Conservation (phyloP, 2,329 filamentous ascomycete genomes). For the Microcera coccophila region DNA sequence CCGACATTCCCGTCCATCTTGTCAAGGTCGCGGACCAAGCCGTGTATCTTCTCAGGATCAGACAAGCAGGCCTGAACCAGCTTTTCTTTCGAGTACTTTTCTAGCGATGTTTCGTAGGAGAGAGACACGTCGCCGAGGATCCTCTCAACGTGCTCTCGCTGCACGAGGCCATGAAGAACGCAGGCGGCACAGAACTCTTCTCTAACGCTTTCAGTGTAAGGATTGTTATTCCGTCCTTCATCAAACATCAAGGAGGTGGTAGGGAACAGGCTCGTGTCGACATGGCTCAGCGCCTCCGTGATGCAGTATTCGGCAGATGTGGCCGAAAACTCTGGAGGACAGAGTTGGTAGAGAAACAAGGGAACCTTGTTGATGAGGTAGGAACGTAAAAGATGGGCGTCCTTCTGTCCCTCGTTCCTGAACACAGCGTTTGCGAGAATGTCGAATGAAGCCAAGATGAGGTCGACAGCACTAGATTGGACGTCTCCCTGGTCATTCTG, state of each 20-base stretch:
- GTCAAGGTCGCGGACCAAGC: constrained; percentile 76
- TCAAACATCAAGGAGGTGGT: constrained; percentile 58
- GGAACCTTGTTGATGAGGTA: constrained; percentile 73
- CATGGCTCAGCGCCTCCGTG: constrained; percentile 69
- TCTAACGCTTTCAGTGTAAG: constrained; percentile 55
- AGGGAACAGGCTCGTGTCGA: constrained; percentile 73
- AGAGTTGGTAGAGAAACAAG: constrained; percentile 49
- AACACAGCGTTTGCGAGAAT: constrained; percentile 83
- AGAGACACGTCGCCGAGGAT: constrained; percentile 82
- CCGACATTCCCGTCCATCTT: constrained; percentile 89
- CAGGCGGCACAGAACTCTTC: constrained; percentile 86
- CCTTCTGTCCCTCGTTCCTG: constrained; percentile 51
- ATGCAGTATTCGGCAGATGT: constrained; percentile 70
- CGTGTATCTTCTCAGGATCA: constrained; percentile 71
- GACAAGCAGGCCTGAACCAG: constrained; percentile 73
- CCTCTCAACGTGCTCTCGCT: constrained; percentile 70
- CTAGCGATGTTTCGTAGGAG: constrained; percentile 68
- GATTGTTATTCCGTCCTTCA: constrained; percentile 54
- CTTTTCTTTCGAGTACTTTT: constrained; percentile 72
- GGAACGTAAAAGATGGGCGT: constrained; percentile 73
- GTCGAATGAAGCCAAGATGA: constrained; percentile 87
- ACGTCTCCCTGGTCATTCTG: constrained; percentile 59
- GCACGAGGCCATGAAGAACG: constrained; percentile 79
- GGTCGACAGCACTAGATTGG: constrained; percentile 71
- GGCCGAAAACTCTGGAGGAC: constrained; percentile 66